Conservation (phyloP, 345 rosid genomes). For the Hirschfeldia incana region DNA sequence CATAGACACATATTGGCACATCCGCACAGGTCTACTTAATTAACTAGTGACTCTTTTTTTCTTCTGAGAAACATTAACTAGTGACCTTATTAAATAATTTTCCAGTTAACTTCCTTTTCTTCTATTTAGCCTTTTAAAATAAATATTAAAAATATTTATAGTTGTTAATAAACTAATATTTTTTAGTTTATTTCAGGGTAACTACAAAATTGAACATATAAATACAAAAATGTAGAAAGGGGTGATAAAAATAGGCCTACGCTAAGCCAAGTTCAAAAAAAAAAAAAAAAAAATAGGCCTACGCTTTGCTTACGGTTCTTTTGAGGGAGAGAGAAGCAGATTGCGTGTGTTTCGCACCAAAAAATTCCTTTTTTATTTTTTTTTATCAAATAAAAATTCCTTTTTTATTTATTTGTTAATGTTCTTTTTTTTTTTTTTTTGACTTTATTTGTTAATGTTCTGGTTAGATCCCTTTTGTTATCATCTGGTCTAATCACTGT, state of each 20-base stretch:
- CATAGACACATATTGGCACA: background rate
- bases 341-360: conserved; percentile 58
- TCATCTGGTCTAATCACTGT: conserved; percentile 32
- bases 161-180: too few species aligned
- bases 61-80: background rate
- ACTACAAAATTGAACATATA: too few species aligned
- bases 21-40: background rate
- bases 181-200: too few species aligned
- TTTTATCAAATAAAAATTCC: too few species aligned
- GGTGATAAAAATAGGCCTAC: background rate
- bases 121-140: background rate
- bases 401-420: too few species aligned
- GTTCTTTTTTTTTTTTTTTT: too few species aligned
- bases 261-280: too few species aligned
- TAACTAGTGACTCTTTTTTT: background rate
- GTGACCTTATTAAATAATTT: background rate
- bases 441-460: background rate
- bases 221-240: background rate
- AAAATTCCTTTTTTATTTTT: background rate
- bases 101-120: background rate
- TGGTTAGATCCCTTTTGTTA: conserved; percentile 3
- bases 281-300: conserved; percentile 33
- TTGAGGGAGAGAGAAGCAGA: conserved; percentile 22
- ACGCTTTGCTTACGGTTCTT: conserved; percentile 56
- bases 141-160: too few species aligned